phyloP scores from a whole-genome alignment of 257 asterid species.

The Solanum peruvianum region DNA sequence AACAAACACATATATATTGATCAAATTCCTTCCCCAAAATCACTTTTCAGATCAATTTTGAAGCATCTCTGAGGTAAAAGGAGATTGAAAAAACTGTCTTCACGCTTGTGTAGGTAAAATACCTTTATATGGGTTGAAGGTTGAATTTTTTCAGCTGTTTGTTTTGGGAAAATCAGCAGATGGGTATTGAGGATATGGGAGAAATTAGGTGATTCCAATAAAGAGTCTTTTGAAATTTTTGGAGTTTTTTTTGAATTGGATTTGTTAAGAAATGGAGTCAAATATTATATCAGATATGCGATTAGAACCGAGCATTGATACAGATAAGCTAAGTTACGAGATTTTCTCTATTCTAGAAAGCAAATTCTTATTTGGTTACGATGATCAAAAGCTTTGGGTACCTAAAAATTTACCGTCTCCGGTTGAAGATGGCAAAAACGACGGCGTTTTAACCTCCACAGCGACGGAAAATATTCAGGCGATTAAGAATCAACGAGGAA shows the following conservation, averaged over 20 bases:
- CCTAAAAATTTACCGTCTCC: slow-evolving; percentile 37
- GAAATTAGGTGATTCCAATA: not conserved
- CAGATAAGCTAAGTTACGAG: slow-evolving; percentile 92
- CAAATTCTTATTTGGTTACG: slow-evolving; percentile 86
- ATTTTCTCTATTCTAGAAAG: slow-evolving; percentile 86
- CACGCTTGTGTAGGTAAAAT: not conserved
- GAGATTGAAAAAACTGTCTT: not conserved
- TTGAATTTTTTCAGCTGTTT: not conserved
- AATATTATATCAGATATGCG: slow-evolving; percentile 15
- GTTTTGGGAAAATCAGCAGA: not conserved
- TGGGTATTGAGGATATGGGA: not conserved
- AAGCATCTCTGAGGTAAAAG: not conserved
- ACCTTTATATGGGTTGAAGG: not conserved
- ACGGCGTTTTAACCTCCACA: slow-evolving; percentile 6
- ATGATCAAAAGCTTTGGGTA: slow-evolving; percentile 70
- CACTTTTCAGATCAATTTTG: not conserved
- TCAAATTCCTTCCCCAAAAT: not conserved
- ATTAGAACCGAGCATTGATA: slow-evolving; percentile 68
- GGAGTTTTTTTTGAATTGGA: not conserved
- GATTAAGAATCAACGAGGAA: slow-evolving; percentile 66
- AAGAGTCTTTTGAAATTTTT: not conserved
- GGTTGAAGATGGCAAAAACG: slow-evolving; percentile 3
- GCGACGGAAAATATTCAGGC: slow-evolving; percentile 18
- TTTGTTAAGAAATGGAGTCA: slow-evolving; percentile 31
- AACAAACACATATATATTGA: not conserved